phyloP scores from a whole-genome alignment of 108 stramenopile species.

The Cyclostephanos invisitatus region DNA sequence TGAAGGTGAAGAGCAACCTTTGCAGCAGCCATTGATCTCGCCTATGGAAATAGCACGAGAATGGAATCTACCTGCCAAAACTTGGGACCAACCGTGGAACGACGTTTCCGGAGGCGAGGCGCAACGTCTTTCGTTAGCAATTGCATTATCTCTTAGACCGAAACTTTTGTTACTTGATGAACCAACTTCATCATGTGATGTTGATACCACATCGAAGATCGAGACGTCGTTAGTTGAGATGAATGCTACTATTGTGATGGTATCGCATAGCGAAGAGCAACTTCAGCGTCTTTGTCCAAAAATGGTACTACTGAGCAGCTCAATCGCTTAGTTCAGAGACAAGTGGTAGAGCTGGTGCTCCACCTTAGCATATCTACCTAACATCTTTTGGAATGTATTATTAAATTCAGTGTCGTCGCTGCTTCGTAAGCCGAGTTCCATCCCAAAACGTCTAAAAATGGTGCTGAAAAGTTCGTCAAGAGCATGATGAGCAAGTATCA shows the following conservation, averaged over 20 bases:
- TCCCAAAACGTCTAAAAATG: no score
- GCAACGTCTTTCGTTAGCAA: constrained; percentile 51
- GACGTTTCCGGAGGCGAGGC: constrained; percentile 49
- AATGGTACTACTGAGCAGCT: neutral
- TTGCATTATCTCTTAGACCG: constrained; percentile 45
- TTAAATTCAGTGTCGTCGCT: no score
- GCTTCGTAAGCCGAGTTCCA: no score
- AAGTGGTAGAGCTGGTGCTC: no score
- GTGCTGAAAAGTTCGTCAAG: no score
- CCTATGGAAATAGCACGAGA: constrained; percentile 33
- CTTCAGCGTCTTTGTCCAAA: constrained; percentile 22
- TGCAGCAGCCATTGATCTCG: no score
- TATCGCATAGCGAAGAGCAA: constrained; percentile 37
- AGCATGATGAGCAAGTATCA: no score
- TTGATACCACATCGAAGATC: constrained; percentile 31
- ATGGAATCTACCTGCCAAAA: constrained; percentile 19
- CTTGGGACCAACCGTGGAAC: constrained; percentile 32
- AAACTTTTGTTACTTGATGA: constrained; percentile 52
- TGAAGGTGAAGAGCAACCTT: no score
- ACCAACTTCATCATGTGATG: constrained; percentile 43
- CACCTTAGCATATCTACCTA: no score
- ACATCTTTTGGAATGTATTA: no score
- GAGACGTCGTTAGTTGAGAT: constrained; percentile 26
- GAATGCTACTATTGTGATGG: constrained; percentile 20
- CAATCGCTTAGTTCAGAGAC: neutral